Percentiles rank a stretch among this genome's conserved stretches.
These are phyloP conservation scores for Desmodesmus armatus DNA, from an alignment of 139 green algal genomes.

Conservation along the genomic window DNA sequence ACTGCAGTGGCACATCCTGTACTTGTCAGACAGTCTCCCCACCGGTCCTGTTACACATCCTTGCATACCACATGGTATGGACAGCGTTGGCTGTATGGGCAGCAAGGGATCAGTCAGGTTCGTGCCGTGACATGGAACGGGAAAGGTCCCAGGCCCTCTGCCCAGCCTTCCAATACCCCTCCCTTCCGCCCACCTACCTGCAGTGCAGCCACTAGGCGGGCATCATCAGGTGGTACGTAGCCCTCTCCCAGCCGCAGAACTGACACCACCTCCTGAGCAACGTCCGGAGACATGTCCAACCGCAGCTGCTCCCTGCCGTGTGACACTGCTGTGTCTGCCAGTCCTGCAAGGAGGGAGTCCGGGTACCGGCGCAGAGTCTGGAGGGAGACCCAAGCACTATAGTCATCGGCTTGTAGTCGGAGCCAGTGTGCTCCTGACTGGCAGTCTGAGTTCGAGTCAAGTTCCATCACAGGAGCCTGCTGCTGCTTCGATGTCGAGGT, in stretches of 20 bases:
- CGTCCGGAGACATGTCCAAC: conserved; percentile 16
- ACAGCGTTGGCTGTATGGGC: no score
- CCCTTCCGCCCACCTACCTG: conserved; percentile 9
- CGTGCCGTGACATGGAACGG: no score
- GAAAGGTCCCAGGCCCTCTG: no score
- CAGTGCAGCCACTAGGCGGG: conserved; percentile 8
- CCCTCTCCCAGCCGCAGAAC: conserved; percentile 9
- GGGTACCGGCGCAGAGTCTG: conserved; percentile 8
- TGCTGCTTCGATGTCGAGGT: background rate
- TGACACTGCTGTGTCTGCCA: conserved; percentile 14
- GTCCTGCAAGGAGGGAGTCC: conserved; percentile 19
- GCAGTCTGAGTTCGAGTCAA: no score
- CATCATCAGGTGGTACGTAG: conserved; percentile 5
- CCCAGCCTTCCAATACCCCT: no score
- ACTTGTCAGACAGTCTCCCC: no score
- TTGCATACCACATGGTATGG: no score
- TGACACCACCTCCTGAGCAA: conserved; percentile 7
- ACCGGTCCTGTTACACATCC: no score
- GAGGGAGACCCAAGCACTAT: conserved; percentile 24
- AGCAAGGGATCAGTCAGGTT: no score
- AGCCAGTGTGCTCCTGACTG: conserved; percentile 2
- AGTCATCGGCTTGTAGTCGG: conserved; percentile 20
- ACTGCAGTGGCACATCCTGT: no score
- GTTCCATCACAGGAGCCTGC: no score
- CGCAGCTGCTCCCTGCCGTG: conserved; percentile 4